Conservation (phyloP, 2,329 filamentous ascomycete species). For the Podosphaera leucotricha region DNA sequence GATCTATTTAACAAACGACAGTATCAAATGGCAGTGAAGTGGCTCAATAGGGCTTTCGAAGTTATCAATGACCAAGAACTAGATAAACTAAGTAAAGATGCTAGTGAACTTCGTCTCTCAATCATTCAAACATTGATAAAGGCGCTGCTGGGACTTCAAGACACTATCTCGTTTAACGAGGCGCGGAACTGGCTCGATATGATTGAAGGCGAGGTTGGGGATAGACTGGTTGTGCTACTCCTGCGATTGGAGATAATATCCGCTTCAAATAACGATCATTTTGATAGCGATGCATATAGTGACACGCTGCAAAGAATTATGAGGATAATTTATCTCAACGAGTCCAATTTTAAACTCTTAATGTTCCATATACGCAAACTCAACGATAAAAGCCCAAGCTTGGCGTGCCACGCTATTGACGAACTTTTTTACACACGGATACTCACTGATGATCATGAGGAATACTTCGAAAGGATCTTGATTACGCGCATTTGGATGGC, state of each 20-base stretch:
- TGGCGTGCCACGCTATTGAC: conserved; percentile 31
- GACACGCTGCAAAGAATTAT: conserved; percentile 38
- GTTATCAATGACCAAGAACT: conserved; percentile 31
- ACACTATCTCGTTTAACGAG: conserved; percentile 22
- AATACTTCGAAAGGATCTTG: conserved; percentile 46
- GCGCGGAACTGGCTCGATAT: conserved; percentile 32
- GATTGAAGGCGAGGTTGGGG: conserved; percentile 38
- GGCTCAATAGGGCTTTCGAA: conserved; percentile 47
- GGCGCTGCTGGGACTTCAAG: conserved; percentile 25
- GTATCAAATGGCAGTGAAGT: conserved; percentile 34
- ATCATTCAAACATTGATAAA: conserved; percentile 41
- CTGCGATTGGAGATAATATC: conserved; percentile 45
- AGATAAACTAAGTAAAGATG: conserved; percentile 31
- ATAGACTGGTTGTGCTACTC: conserved; percentile 40
- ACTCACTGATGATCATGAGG: conserved; percentile 22
- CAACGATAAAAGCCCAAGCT: conserved; percentile 25
- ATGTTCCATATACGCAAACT: conserved; percentile 45
- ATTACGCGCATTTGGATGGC: conserved; percentile 45
- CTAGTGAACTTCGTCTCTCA: conserved; percentile 38
- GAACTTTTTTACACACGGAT: conserved; percentile 37
- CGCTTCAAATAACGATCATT: conserved; percentile 21
- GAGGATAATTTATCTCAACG: conserved; percentile 31
- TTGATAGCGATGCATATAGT: conserved; percentile 25
- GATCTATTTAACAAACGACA: conserved; percentile 28
- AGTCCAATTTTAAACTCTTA: conserved; percentile 39